These are phyloP conservation scores for Pleurotus pulmonarius DNA, from an alignment of 768 basidiomycete genomes.

Conservation along the genomic window DNA sequence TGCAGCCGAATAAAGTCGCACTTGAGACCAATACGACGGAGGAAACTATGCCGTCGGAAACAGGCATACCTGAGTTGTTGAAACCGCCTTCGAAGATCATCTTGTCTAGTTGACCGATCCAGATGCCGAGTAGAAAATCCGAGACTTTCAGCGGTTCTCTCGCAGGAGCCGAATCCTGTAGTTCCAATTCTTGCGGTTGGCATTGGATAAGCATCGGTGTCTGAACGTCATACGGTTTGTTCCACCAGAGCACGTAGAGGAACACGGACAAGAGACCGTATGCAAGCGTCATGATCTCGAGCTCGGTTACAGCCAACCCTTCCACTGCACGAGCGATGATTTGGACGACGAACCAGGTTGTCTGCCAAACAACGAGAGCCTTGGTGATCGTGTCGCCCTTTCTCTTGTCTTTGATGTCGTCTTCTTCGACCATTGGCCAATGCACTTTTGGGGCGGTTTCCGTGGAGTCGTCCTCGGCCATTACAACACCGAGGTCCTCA, in stretches of 20 bases:
- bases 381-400: conserved; percentile 33
- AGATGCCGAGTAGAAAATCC: background rate
- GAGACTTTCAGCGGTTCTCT: background rate
- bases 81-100: background rate
- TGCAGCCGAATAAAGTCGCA: conserved; percentile 17
- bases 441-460: background rate
- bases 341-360: conserved; percentile 31
- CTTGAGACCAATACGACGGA: no score
- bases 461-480: background rate
- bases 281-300: conserved; percentile 32
- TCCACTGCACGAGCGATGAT: conserved; percentile 20
- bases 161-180: background rate
- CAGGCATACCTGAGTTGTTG: no score
- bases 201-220: conserved; percentile 14
- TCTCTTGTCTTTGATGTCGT: conserved; percentile 19
- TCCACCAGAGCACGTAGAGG: conserved; percentile 32
- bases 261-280: conserved; percentile 25
- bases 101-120: background rate
- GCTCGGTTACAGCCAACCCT: conserved; percentile 25
- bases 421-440: conserved; percentile 7
- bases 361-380: conserved; percentile 27
- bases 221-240: conserved; percentile 32
- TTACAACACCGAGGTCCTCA: background rate
- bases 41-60: background rate
- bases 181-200: no score